phyloP scores from a whole-genome alignment of 352 stramenopile species.

The Phytophthora sojae region DNA sequence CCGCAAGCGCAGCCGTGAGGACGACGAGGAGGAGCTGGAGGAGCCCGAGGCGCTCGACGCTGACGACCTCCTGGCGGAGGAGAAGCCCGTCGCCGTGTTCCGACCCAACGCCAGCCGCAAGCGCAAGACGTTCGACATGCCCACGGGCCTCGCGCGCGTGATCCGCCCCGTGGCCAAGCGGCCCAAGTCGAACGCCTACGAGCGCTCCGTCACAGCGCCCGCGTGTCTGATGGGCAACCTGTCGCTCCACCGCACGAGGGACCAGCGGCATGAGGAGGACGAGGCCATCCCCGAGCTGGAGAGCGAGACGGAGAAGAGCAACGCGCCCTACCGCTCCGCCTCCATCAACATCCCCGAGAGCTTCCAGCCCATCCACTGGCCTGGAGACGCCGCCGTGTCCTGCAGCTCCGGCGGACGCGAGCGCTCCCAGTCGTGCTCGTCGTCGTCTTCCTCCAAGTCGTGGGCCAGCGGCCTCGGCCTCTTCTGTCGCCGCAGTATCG shows the following conservation, averaged over 20 bases:
- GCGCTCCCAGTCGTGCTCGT: conserved; percentile 42
- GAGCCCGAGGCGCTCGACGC: conserved; percentile 10
- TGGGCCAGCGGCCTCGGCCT: conserved; percentile 57
- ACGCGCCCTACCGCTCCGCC: conserved; percentile 28
- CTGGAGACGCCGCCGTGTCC: conserved; percentile 26
- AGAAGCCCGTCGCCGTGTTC: conserved; percentile 16
- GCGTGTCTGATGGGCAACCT: conserved; percentile 41
- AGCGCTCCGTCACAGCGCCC: conserved; percentile 38
- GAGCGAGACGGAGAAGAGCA: conserved; percentile 19
- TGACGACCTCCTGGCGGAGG: conserved; percentile 14
- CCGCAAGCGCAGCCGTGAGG: conserved; percentile 35
- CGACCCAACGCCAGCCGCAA: conserved; percentile 42
- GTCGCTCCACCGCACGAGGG: conserved; percentile 28
- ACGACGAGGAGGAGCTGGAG: conserved; percentile 19
- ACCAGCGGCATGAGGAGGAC: not conserved
- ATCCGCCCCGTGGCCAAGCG: conserved; percentile 67
- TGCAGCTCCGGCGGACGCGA: conserved; percentile 16
- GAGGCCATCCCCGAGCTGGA: conserved; percentile 15
- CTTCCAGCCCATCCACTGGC: conserved; percentile 46
- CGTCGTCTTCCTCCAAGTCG: conserved; percentile 64
- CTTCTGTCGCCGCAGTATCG: conserved; percentile 74
- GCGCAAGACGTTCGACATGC: conserved; percentile 60
- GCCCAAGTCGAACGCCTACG: conserved; percentile 54
- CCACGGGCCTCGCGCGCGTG: conserved; percentile 40
- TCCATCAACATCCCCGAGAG: conserved; percentile 68